These are phyloP conservation scores for Cordyceps cateniannulata DNA, from an alignment of 2,329 filamentous ascomycete species.

Conservation along the genomic window DNA sequence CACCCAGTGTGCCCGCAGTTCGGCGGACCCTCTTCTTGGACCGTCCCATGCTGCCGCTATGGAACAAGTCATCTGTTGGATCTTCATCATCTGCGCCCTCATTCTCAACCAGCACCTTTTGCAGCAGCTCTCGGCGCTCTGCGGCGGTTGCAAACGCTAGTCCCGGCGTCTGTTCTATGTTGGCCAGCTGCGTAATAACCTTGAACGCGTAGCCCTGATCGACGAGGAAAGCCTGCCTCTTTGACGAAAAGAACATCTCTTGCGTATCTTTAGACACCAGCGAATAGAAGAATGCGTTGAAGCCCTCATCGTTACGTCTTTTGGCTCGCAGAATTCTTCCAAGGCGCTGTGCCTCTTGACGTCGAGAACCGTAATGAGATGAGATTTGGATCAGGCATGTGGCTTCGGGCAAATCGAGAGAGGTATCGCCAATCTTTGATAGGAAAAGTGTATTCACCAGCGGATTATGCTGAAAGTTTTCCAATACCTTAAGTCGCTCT, in stretches of 20 bases:
- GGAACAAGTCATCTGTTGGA: slow-evolving; percentile 41
- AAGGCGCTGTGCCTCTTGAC: slow-evolving; percentile 90
- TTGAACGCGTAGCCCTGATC: slow-evolving; percentile 99
- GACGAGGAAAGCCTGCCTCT: slow-evolving; percentile 92
- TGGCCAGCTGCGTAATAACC: slow-evolving; percentile 91
- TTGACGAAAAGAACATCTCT: slow-evolving; percentile 97
- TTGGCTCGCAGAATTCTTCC: slow-evolving; percentile 93
- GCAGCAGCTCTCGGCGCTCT: slow-evolving; percentile 78
- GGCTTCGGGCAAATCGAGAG: slow-evolving; percentile 92
- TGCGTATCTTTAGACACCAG: slow-evolving; percentile 95
- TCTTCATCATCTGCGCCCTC: slow-evolving; percentile 70
- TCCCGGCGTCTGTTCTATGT: slow-evolving; percentile 76
- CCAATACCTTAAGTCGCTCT: slow-evolving; percentile 79
- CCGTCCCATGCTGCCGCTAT: slow-evolving; percentile 39
- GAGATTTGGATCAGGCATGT: slow-evolving; percentile 97
- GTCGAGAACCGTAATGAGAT: slow-evolving; percentile 91
- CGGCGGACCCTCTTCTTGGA: slow-evolving; percentile 58
- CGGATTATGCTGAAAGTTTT: slow-evolving; percentile 93
- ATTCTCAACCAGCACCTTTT: slow-evolving; percentile 83
- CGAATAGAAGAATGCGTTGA: slow-evolving; percentile 98
- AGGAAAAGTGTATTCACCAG: slow-evolving; percentile 88
- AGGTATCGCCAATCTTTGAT: slow-evolving; percentile 96
- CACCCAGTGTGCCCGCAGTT: slow-evolving; percentile 77
- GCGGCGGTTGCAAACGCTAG: slow-evolving; percentile 73
- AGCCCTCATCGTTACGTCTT: slow-evolving; percentile 92